Evolutionary conservation across 768 basidiomycete genomes (phyloP).

Genomic region (Mycena polygramma): DNA sequence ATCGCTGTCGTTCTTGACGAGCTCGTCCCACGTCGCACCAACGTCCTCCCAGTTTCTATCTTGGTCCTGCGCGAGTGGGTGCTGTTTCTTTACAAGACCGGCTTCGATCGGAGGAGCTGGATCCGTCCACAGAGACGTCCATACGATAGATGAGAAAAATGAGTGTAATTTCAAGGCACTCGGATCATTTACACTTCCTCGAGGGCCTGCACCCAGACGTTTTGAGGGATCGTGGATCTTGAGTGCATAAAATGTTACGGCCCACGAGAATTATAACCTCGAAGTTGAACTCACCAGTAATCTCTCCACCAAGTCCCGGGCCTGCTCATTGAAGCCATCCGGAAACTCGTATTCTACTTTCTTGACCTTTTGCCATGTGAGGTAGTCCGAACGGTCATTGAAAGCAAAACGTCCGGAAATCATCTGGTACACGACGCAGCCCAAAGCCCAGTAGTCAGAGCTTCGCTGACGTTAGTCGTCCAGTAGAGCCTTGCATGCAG

Average conservation of each 20-base stretch:
- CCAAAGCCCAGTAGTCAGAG: conserved; percentile 96
- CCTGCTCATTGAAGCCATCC: conserved; percentile 84
- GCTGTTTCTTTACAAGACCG: conserved; percentile 66
- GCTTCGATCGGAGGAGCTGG: conserved; percentile 65
- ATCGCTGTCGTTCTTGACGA: conserved; percentile 54
- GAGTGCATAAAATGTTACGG: conserved; percentile 19
- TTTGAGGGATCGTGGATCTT: conserved; percentile 64
- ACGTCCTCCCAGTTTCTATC: conserved; percentile 66
- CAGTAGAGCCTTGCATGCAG: too few species aligned
- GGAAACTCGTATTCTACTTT: conserved; percentile 89
- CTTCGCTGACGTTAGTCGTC: conserved; percentile 51
- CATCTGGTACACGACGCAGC: conserved; percentile 95
- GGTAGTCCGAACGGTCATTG: conserved; percentile 90
- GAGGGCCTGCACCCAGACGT: conserved; percentile 64
- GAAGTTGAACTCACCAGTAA: conserved; percentile 71
- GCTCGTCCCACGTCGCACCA: conserved; percentile 66
- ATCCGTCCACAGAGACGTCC: conserved; percentile 69
- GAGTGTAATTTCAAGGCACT: conserved; percentile 63
- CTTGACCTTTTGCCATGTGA: conserved; percentile 96
- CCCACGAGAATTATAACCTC: neutral
- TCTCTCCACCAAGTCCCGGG: conserved; percentile 82
- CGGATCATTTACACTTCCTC: conserved; percentile 53
- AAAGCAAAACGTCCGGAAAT: conserved; percentile 94
- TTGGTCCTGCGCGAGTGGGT: conserved; percentile 44
- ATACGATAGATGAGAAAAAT: conserved; percentile 64